phyloP scores from a whole-genome alignment of 306 rosid genomes.

The Oxytropis ochrocephala region DNA sequence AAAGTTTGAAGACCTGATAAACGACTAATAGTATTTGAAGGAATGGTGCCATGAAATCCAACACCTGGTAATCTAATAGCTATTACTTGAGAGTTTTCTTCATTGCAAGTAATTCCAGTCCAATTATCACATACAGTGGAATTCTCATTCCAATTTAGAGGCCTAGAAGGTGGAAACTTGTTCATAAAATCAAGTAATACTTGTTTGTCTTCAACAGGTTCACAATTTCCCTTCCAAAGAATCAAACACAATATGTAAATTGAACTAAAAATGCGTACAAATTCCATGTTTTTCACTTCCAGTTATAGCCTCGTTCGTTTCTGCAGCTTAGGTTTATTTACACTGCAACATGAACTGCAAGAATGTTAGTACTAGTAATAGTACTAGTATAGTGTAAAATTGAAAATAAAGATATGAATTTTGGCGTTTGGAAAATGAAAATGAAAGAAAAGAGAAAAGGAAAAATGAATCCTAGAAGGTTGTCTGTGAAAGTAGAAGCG shows the following conservation, averaged over 20 bases:
- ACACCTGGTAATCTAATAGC: slow-evolving; percentile 81
- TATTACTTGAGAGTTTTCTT: slow-evolving; percentile 46
- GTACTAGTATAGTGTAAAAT: not conserved
- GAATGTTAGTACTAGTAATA: slow-evolving; percentile 2
- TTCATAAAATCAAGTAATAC: slow-evolving; percentile 62
- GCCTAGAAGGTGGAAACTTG: slow-evolving; percentile 63
- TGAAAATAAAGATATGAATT: not conserved
- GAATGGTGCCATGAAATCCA: slow-evolving; percentile 77
- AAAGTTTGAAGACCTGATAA: slow-evolving; percentile 56
- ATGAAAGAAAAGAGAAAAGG: slow-evolving; percentile 14
- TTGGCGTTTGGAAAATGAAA: slow-evolving; percentile 16
- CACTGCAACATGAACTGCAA: slow-evolving; percentile 6
- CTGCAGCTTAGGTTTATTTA: slow-evolving; percentile 27
- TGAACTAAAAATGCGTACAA: slow-evolving; percentile 25
- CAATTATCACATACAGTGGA: slow-evolving; percentile 54
- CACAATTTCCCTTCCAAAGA: slow-evolving; percentile 42
- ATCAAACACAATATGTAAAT: slow-evolving; percentile 42
- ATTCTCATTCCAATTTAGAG: slow-evolving; percentile 64
- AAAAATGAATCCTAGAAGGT: slow-evolving; percentile 48
- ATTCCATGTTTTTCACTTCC: slow-evolving; percentile 35
- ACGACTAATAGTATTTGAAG: slow-evolving; percentile 59
- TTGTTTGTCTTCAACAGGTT: slow-evolving; percentile 68
- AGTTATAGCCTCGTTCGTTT: slow-evolving; percentile 7
- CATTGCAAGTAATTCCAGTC: slow-evolving; percentile 82
- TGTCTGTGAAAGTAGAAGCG: slow-evolving; percentile 66